Evolutionary conservation across 495 filamentous ascomycete species (phyloP), one percentile per base, ranked within the genome.

Genomic region (Aspergillus biplanus): DNA sequence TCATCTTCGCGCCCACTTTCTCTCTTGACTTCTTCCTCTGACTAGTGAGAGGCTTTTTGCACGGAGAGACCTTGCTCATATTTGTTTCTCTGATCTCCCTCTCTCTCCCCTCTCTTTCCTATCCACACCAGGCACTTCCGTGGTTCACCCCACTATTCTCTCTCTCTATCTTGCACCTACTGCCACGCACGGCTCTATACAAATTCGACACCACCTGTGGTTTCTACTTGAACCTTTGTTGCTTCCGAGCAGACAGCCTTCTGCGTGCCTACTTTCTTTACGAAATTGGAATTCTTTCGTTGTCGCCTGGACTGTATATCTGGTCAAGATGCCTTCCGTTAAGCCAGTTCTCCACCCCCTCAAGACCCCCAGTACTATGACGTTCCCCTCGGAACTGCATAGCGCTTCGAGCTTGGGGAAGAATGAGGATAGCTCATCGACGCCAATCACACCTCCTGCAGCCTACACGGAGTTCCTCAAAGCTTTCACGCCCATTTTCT

Each of bases 391-490:
- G 15, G 90, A 94, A 73, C 80, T 94, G 16, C 83, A 83, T 48
- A 62, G 61, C 53, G 66, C 65, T 60, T 60, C 61, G 18, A 68
- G 65, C 35, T 59, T 62, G 16, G 66, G 86, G 65, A 85, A 84
- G 61, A 75, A 79, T 56, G 82, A 85, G 59, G 83, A 87, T 63
- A 67, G 78, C 33, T 73, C 68, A 8, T 87, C 87, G 69, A 97
- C 93, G 4, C 94, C 93, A 52, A 96, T 98, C 77, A 95, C 90
- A n/a, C 93, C 94, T 33, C 94, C 94, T 3, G 80, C 83, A 5
- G 92, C 94, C 58, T 98, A 98, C 71, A 90, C 92, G 47, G 91
- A 98, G 67, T 98, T 97, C 71, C 86, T 98, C 58, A 91, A 91
- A 69, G 86, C 87, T 7, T 78, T 92, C 44, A 91, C 90, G 11